Evolutionary conservation across 2,329 filamentous ascomycete species (phyloP).

Genomic region (Daldinia sp.): DNA sequence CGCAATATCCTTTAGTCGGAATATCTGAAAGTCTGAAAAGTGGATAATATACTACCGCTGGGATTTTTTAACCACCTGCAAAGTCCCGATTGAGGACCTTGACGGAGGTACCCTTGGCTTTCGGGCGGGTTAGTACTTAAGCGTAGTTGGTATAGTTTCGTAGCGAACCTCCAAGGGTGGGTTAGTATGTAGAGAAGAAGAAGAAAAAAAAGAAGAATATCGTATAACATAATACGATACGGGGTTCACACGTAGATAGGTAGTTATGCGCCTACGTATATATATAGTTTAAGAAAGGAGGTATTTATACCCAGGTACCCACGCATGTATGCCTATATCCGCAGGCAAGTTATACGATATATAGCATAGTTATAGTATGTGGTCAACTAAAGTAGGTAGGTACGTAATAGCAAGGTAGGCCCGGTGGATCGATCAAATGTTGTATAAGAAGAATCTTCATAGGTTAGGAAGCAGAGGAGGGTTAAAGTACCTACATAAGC

Average conservation of each 20-base stretch:
- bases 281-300: not conserved
- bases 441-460: conserved; percentile 8
- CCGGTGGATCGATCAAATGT: conserved; percentile 24
- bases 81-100: conserved; percentile 35
- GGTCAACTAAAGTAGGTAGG: too few relatives aligned
- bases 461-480: conserved; percentile 12
- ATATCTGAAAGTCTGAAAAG: conserved; percentile 38
- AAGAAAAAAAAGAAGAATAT: not conserved
- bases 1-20: conserved; percentile 29
- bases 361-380: too few relatives aligned
- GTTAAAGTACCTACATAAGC: conserved; percentile 12
- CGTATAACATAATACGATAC: not conserved
- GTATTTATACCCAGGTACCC: too few relatives aligned
- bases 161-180: not conserved
- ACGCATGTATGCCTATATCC: not conserved
- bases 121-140: conserved; percentile 12
- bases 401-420: conserved; percentile 5
- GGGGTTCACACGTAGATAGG: not conserved
- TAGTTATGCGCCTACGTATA: not conserved
- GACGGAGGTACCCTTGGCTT: conserved; percentile 33
- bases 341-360: not conserved
- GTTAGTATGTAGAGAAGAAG: not conserved
- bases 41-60: conserved; percentile 33
- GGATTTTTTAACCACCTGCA: conserved; percentile 32
- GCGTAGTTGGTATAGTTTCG: not conserved